Conservation (phyloP, 2,329 filamentous ascomycete species). For the Trichoderma citrinoviride region DNA sequence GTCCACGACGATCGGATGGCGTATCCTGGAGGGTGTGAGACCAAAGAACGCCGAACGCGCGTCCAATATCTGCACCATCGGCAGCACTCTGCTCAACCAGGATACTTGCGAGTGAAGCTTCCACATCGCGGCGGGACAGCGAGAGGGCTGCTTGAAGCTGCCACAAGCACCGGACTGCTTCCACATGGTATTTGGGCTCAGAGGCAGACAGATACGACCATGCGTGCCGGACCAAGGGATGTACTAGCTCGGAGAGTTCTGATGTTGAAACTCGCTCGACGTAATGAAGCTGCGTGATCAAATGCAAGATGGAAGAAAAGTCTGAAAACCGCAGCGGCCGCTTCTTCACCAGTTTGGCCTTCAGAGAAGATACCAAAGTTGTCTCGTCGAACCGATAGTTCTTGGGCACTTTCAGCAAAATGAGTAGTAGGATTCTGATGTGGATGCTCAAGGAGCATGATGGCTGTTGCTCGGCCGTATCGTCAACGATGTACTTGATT, state of each 20-base stretch:
- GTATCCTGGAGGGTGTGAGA: constrained; percentile 70
- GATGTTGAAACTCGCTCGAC: constrained; percentile 49
- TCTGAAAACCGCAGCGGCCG: constrained; percentile 48
- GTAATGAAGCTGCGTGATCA: constrained; percentile 56
- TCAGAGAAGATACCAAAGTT: constrained; percentile 50
- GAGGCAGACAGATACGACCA: constrained; percentile 82
- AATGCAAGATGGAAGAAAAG: constrained; percentile 58
- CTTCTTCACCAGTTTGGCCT: constrained; percentile 43
- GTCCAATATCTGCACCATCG: constrained; percentile 55
- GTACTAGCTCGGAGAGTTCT: constrained; percentile 62
- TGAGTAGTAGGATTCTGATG: constrained; percentile 57
- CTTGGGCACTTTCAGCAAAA: constrained; percentile 53
- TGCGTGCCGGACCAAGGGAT: constrained; percentile 65
- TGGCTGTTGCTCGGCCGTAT: constrained; percentile 42
- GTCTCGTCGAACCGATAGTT: constrained; percentile 45
- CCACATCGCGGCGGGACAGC: constrained; percentile 67
- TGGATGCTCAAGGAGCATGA: constrained; percentile 53
- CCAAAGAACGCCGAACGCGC: constrained; percentile 76
- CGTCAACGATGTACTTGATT: constrained; percentile 49
- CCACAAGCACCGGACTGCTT: constrained; percentile 84
- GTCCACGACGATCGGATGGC: constrained; percentile 50
- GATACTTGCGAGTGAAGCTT: constrained; percentile 70
- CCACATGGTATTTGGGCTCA: constrained; percentile 89
- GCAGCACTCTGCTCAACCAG: constrained; percentile 55
- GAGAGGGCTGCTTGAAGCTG: constrained; percentile 73